Evolutionary conservation across 306 rosid genomes (phyloP).

Genomic region (Cucurbita ficifolia): DNA sequence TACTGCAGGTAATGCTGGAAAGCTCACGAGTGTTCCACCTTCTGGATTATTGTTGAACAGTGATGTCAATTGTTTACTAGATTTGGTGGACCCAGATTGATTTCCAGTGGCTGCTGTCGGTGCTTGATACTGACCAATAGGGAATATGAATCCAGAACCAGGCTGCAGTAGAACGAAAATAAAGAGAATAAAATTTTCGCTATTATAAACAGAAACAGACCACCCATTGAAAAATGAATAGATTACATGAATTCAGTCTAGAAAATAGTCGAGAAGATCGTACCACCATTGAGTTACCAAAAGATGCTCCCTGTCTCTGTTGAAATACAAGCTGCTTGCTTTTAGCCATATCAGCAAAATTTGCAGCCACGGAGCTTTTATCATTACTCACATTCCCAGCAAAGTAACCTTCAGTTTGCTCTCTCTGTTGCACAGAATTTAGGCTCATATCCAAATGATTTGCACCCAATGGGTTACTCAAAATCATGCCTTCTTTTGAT

Average conservation of each 20-base stretch:
- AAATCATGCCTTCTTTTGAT: slow-evolving; percentile 15
- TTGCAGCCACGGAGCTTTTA: slow-evolving; percentile 17
- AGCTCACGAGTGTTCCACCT: slow-evolving; percentile 21
- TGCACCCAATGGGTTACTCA: slow-evolving; percentile 22
- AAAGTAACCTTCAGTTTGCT: slow-evolving; percentile 12
- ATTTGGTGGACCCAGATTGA: slow-evolving; percentile 24
- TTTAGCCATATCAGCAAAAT: slow-evolving; percentile 18
- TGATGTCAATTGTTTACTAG: slow-evolving; percentile 18
- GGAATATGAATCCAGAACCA: slow-evolving; percentile 26
- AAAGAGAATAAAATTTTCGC: background rate
- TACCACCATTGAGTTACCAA: slow-evolving; percentile 51
- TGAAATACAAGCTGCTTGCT: slow-evolving; percentile 24
- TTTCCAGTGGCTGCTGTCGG: slow-evolving; percentile 17
- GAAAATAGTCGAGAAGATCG: slow-evolving; percentile 11
- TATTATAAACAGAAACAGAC: background rate
- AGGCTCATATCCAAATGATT: slow-evolving; percentile 15
- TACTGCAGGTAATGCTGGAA: slow-evolving; percentile 33
- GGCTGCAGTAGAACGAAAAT: slow-evolving; percentile 28
- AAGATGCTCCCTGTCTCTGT: slow-evolving; percentile 21
- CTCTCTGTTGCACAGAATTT: slow-evolving; percentile 13
- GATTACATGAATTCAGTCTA: background rate
- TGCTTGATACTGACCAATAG: slow-evolving; percentile 35
- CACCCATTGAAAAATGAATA: background rate
- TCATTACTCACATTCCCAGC: slow-evolving; percentile 14
- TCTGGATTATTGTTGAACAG: slow-evolving; percentile 17